A percentile compares a stretch with the other conserved stretches of the same genome.
Evolutionary conservation across 495 filamentous ascomycete genomes (phyloP).

Genomic region (Paragyromitra xinjiangensis): DNA sequence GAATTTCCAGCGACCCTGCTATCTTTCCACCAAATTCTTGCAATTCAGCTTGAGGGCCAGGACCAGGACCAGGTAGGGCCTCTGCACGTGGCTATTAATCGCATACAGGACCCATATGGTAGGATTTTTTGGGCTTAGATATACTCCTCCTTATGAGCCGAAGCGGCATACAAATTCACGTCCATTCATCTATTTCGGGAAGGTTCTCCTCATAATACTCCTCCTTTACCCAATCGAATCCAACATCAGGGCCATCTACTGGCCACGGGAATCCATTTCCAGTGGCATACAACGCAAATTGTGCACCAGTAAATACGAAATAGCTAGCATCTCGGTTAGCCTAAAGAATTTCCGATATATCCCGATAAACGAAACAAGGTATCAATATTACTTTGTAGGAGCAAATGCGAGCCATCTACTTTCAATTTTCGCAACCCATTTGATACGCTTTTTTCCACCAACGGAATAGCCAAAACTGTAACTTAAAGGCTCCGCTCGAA

Average conservation of each 20-base stretch:
- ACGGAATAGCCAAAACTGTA: constrained; percentile 22
- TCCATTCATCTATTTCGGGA: constrained; percentile 26
- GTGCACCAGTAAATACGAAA: constrained; percentile 36
- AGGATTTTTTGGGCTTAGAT: too few relatives aligned
- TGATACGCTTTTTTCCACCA: background rate
- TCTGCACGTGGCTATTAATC: too few relatives aligned
- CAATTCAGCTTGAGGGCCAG: too few relatives aligned
- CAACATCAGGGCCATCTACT: constrained; percentile 8
- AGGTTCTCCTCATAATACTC: constrained; percentile 15
- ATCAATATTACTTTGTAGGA: constrained; percentile 15
- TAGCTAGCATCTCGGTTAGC: constrained; percentile 5
- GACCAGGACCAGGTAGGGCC: too few relatives aligned
- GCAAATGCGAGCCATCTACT: constrained; percentile 36
- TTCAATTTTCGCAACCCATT: constrained; percentile 19
- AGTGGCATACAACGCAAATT: constrained; percentile 35
- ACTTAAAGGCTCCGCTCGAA: constrained; percentile 15
- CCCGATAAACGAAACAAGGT: background rate
- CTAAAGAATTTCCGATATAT: background rate
- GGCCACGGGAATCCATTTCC: constrained; percentile 40
- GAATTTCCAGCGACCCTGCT: too few relatives aligned
- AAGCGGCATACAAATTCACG: background rate
- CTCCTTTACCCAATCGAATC: constrained; percentile 31
- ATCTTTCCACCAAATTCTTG: too few relatives aligned
- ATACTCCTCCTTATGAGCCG: background rate
- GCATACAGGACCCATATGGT: too few relatives aligned